Base-by-base conservation (phyloP, 306 rosid species). In the Pachyrhizus erosus region DNA sequence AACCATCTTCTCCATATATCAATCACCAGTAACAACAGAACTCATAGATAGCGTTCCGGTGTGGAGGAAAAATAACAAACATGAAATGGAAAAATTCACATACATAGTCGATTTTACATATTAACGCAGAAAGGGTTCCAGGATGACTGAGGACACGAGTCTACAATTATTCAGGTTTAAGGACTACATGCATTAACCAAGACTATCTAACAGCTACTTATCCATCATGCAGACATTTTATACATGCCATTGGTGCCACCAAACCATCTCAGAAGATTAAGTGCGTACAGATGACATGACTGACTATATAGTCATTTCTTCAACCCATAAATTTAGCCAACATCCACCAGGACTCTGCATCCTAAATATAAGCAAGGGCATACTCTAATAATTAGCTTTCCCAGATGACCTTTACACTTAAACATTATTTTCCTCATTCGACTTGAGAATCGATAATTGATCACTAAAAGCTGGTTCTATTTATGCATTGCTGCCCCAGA, bases 211-310 rank as follows among this genome's bases (percentile, higher is more conserved):
- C 72, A 43, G 21, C 69, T 68, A 42, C 13, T 54, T 51, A 49
- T 34, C 51, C 49, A 76, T 7, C 78, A 78, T 27, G 48, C 33
- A 45, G 69, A 60, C 68, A 11, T 76, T 85, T 76, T 80, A 84
- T 77, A 84, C 86, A 77, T n/a, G 83, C 82, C 75, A 29, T 13
- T 18, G 39, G 54, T 27, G 26, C 64, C 75, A 76, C 81, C 70
- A 55, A 78, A 76, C 76, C 84, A 70, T 79, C 69, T 75, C 42
- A 21, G 52, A 46, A 57, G 73, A 84, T 54, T 55, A 48, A 70
- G 62, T 11, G 65, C 23, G 33, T 51, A 73, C 39, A 43, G 58
- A 62, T 48, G 81, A 76, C 74, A 73, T 61, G 17, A 68, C 52
- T 17, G 74, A 55, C 57, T 24, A 23, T 52, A 49, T 9, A 2